A percentile compares a stretch with the other conserved stretches of the same genome.
Evolutionary conservation across 192 early-diverging fungal species (phyloP).

Genomic region (Coemansia sp.): DNA sequence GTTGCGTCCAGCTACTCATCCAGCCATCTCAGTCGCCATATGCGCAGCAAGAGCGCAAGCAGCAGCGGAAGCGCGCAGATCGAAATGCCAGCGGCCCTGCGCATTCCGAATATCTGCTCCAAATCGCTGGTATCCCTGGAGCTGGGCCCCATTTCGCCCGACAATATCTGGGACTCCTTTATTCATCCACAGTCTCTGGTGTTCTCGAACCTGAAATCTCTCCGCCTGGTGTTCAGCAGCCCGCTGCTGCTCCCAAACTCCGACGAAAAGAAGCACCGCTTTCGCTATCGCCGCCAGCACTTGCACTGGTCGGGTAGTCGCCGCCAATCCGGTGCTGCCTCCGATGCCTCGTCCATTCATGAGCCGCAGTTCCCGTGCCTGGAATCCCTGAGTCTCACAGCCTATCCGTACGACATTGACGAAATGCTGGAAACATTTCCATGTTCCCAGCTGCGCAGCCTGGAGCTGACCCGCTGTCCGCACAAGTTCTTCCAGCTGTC

Average conservation of each 20-base stretch:
- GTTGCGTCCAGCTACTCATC: background rate
- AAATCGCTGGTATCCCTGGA: slow-evolving; percentile 24
- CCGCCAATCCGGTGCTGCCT: background rate
- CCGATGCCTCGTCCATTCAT: background rate
- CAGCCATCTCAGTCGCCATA: background rate
- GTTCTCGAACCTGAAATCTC: slow-evolving; percentile 21
- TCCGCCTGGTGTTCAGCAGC: slow-evolving; percentile 24
- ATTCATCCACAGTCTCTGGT: background rate
- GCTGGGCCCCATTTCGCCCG: slow-evolving; percentile 31
- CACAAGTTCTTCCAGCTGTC: slow-evolving; percentile 11
- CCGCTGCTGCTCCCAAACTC: background rate
- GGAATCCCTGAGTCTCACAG: slow-evolving; percentile 15
- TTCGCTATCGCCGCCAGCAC: background rate
- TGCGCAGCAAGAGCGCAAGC: background rate
- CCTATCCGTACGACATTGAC: slow-evolving; percentile 28
- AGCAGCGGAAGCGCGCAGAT: background rate
- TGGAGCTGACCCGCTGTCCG: slow-evolving; percentile 23
- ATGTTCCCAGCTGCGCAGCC: slow-evolving; percentile 21
- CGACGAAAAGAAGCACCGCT: background rate
- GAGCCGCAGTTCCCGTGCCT: slow-evolving; percentile 20
- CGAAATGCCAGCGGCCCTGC: background rate
- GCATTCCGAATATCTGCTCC: slow-evolving; percentile 18
- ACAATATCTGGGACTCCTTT: slow-evolving; percentile 36
- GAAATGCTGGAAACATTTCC: slow-evolving; percentile 43
- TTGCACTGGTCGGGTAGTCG: background rate